Percentiles rank a stretch among this genome's conserved stretches.
These are phyloP conservation scores for Tylopilus subfusipes DNA, from an alignment of 768 basidiomycete species.

Conservation along the genomic window DNA sequence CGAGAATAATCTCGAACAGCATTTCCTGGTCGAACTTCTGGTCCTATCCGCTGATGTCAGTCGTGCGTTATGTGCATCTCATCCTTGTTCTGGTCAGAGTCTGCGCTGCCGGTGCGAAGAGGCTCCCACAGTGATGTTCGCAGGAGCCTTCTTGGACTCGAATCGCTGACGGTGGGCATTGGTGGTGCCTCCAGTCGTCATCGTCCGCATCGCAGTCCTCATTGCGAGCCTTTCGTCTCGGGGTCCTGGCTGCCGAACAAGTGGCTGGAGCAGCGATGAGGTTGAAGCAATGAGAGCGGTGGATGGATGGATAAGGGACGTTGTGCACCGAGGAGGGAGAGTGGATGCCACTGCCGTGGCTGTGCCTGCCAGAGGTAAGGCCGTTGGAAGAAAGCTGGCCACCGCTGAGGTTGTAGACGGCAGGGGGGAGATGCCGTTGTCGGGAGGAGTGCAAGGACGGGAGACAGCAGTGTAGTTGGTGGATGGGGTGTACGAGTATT, in stretches of 20 bases:
- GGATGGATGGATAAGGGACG: slow-evolving; percentile 58
- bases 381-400: slow-evolving; percentile 77
- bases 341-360: slow-evolving; percentile 65
- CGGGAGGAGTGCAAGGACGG: slow-evolving; percentile 68
- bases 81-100: slow-evolving; percentile 77
- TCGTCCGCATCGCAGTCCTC: slow-evolving; percentile 72
- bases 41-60: slow-evolving; percentile 99
- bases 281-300: slow-evolving; percentile 77
- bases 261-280: slow-evolving; percentile 55
- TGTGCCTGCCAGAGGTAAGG: slow-evolving; percentile 57
- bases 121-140: slow-evolving; percentile 97
- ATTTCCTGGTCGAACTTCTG: slow-evolving; percentile 99
- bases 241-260: slow-evolving; percentile 52
- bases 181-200: slow-evolving; percentile 56
- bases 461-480: slow-evolving; percentile 51
- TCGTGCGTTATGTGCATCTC: slow-evolving; percentile 95
- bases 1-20: slow-evolving; percentile 99
- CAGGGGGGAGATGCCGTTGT: slow-evolving; percentile 68
- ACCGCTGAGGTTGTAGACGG: slow-evolving; percentile 65
- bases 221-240: slow-evolving; percentile 46
- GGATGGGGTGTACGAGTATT: slow-evolving; percentile 56
- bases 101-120: slow-evolving; percentile 78
- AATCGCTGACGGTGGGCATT: slow-evolving; percentile 85
- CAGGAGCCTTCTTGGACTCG: slow-evolving; percentile 95
- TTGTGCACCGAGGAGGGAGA: slow-evolving; percentile 46